Base-by-base conservation (phyloP, 1,139 yeast species). In the Kazachstania sp. region DNA sequence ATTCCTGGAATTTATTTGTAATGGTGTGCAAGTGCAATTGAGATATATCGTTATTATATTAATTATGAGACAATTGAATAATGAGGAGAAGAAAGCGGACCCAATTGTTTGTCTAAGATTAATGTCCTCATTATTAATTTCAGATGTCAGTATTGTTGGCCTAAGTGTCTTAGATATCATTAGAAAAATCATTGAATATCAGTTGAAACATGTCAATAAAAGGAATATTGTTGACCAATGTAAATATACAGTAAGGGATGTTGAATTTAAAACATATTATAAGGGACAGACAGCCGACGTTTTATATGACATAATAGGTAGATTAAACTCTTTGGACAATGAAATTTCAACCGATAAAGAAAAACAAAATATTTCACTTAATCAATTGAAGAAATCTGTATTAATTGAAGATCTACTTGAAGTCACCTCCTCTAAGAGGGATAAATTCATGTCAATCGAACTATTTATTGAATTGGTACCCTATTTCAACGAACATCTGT, bases 21-120 rank as follows among this genome's bases (percentile, higher is more conserved):
- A 79, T 41, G 87, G 92, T 79, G 78, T 87, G 7, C 97, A 95
- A 0, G 95, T 92, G 16, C 97, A 88, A 60, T 70, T 87, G 51
- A 72, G 98, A 53, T 90, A 86, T 63, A 70, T 83, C 38, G 77
- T 86, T 4, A 71, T 86, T 45, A 64, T 72, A 12, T 60, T 74
- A 1, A 58, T 77, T 37, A 70, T 75, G 4, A 55, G 63, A 20
- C 58, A 59, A 37, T 51, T 70, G 26, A 54, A 30, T n/a, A 30
- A 35, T 1, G 23, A 42, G 42, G 16, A 16, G 3, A 19, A 42
- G n/a, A 31, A 44, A 13, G 19, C 56, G 12, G 51, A 68, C n/a
- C 81, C 83, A 57, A 65, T 72, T 8, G 71, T 71, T 38, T 69
- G 78, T 38, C 72, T 86, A 11, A 69, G 70, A 44, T 67, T 80